Conservation (phyloP, 768 basidiomycete species). For the Lentinula boryana region DNA sequence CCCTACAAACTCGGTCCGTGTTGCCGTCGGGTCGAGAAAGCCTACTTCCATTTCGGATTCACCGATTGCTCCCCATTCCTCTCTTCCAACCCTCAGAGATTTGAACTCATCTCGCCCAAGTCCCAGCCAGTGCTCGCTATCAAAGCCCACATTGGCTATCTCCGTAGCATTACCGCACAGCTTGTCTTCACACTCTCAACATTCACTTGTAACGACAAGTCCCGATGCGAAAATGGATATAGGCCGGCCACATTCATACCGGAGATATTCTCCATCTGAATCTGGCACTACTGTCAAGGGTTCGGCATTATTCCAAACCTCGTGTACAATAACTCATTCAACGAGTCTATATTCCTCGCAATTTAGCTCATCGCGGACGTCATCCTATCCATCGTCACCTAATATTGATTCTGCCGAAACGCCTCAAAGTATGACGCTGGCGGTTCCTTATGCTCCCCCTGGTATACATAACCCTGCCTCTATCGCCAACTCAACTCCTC, state of each 20-base stretch:
- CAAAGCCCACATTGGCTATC: neutral
- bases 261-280: neutral
- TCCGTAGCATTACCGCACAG: neutral
- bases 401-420: neutral
- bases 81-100: neutral
- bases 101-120: neutral
- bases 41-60: neutral
- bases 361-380: neutral
- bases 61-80: neutral
- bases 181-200: neutral
- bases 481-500: neutral
- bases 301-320: neutral
- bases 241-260: neutral
- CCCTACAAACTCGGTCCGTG: neutral
- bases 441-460: neutral
- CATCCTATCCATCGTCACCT: neutral
- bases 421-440: neutral
- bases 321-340: neutral
- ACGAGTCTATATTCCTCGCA: neutral
- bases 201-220: neutral
- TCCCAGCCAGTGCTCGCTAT: neutral
- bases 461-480: neutral
- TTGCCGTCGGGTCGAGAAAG: neutral
- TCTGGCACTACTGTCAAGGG: neutral
- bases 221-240: neutral